Evolutionary conservation across 371 early-diverging fungal species (phyloP).

Genomic region (Blakeslea trispora): DNA sequence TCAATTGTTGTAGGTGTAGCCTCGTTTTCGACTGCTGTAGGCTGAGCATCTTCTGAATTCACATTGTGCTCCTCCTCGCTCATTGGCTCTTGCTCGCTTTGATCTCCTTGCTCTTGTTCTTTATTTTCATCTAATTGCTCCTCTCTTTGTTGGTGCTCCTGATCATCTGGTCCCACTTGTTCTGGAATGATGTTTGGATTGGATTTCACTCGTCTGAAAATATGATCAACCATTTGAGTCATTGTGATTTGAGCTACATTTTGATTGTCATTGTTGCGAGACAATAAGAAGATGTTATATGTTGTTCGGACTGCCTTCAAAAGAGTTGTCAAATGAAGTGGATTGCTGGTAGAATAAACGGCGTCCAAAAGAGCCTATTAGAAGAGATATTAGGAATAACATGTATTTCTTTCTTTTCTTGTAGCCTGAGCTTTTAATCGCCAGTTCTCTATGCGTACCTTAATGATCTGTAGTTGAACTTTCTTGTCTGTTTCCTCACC

Average conservation of each 20-base stretch:
- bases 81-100: background rate
- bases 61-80: background rate
- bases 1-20: background rate
- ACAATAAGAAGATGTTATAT: constrained; percentile 70
- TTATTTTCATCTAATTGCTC: constrained; percentile 1
- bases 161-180: constrained; percentile 1
- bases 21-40: background rate
- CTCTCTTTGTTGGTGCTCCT: background rate
- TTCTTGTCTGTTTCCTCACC: constrained; percentile 80
- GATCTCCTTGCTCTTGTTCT: background rate
- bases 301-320: constrained; percentile 82
- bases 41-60: background rate
- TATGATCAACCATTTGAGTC: constrained; percentile 87
- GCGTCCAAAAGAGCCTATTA: constrained; percentile 80
- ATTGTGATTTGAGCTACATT: constrained; percentile 86
- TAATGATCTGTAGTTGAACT: constrained; percentile 74
- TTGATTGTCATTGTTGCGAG: constrained; percentile 76
- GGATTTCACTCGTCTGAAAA: constrained; percentile 67
- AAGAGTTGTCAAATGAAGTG: constrained; percentile 76
- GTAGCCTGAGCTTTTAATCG: background rate
- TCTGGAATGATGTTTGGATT: constrained; percentile 19
- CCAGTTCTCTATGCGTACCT: constrained; percentile 38
- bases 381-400: no score
- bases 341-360: constrained; percentile 67
- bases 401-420: background rate